Percentiles rank a stretch among this genome's conserved stretches.
phyloP scores from a whole-genome alignment of 345 rosid species.

The Arabis alpina region DNA sequence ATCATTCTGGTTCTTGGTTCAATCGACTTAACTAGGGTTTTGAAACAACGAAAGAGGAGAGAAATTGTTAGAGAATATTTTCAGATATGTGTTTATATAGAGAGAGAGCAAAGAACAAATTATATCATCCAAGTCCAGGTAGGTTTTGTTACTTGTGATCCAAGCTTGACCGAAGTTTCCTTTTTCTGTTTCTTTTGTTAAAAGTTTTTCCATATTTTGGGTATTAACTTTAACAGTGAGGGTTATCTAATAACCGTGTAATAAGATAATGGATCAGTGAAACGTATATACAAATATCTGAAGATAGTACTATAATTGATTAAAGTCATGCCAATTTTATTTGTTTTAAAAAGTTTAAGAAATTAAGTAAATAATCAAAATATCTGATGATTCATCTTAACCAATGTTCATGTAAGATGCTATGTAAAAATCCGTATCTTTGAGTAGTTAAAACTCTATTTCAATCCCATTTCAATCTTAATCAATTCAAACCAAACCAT shows the following conservation, averaged over 20 bases:
- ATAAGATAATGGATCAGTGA: neutral
- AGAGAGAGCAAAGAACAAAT: neutral
- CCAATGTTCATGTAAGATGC: no score
- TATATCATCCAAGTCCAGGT: neutral
- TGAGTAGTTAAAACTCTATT: no score
- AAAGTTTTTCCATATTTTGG: neutral
- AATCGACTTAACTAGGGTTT: neutral
- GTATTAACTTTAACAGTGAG: neutral
- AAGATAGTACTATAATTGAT: no score
- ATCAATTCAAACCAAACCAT: no score
- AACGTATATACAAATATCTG: no score
- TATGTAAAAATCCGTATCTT: no score
- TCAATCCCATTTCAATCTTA: no score
- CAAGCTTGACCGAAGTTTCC: neutral
- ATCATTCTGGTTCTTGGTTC: constrained; percentile 1
- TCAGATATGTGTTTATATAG: constrained; percentile 1
- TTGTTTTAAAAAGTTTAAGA: no score
- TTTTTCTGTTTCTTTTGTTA: neutral
- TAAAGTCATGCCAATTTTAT: no score
- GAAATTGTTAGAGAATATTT: neutral
- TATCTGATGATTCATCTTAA: no score
- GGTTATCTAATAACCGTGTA: neutral
- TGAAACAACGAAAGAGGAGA: neutral
- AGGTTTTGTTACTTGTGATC: constrained; percentile 9
- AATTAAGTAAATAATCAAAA: no score